phyloP scores from a whole-genome alignment of 2,329 filamentous ascomycete genomes.

The Apiospora malaysiana region DNA sequence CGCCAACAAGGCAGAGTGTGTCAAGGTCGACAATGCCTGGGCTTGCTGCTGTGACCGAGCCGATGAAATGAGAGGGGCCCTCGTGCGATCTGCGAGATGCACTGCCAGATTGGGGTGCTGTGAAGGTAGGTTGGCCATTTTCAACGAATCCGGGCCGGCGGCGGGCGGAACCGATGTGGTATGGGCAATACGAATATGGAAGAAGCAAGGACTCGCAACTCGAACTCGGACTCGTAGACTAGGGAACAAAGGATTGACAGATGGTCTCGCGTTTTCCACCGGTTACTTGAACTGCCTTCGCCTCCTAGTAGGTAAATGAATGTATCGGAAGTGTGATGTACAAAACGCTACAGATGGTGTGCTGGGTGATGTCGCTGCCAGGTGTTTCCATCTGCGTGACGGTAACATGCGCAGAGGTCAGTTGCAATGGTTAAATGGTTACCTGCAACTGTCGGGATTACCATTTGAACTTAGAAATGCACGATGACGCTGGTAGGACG shows the following conservation, averaged over 20 bases:
- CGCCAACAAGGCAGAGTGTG: conserved; percentile 58
- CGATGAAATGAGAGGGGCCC: conserved; percentile 63
- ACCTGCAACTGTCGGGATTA: background rate
- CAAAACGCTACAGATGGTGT: background rate
- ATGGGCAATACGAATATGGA: background rate
- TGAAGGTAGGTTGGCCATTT: conserved; percentile 51
- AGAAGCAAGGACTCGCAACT: background rate
- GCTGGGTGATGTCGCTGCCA: background rate
- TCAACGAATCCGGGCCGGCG: background rate
- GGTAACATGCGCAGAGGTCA: conserved; percentile 9
- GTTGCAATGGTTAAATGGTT: background rate
- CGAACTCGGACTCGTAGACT: background rate
- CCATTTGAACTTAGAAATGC: background rate
- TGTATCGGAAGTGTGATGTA: background rate
- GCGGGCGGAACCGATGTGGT: background rate
- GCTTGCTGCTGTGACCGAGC: conserved; percentile 51
- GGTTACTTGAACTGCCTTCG: background rate
- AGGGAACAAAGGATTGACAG: background rate
- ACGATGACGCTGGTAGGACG: background rate
- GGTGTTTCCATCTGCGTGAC: conserved; percentile 10
- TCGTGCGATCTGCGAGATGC: conserved; percentile 62
- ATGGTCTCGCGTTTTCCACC: background rate
- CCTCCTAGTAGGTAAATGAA: background rate
- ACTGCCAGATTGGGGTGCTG: conserved; percentile 59
- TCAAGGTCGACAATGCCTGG: conserved; percentile 58